These are phyloP conservation scores for Metschnikowia arizonensis DNA, from an alignment of 805 yeast species.

Conservation along the genomic window DNA sequence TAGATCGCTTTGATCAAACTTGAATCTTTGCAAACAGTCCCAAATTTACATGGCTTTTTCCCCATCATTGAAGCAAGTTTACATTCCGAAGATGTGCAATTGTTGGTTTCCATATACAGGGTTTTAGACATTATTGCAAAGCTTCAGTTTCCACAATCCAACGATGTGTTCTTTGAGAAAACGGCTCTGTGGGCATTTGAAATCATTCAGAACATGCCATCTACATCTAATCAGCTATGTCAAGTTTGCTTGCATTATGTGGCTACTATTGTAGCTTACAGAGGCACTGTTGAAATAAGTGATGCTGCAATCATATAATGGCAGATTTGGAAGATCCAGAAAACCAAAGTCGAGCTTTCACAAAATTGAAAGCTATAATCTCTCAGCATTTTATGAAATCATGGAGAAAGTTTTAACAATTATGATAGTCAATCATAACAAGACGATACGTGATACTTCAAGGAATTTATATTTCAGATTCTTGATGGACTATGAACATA, in stretches of 20 bases:
- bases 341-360: conserved; percentile 83
- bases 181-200: conserved; percentile 59
- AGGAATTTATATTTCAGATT: conserved; percentile 81
- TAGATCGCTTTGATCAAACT: conserved; percentile 67
- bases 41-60: conserved; percentile 65
- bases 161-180: conserved; percentile 49
- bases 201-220: conserved; percentile 69
- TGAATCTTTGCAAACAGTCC: conserved; percentile 52
- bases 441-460: conserved; percentile 77
- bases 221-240: conserved; percentile 72
- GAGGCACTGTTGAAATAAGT: conserved; percentile 59
- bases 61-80: conserved; percentile 65
- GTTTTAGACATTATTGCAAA: conserved; percentile 57
- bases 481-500: conserved; percentile 91
- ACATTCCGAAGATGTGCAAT: conserved; percentile 67
- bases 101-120: conserved; percentile 63
- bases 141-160: conserved; percentile 56
- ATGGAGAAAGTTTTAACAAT: conserved; percentile 77
- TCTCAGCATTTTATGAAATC: conserved; percentile 71
- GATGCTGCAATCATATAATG: conserved; percentile 66
- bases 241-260: conserved; percentile 76
- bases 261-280: conserved; percentile 67
- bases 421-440: conserved; percentile 85
- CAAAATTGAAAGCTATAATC: conserved; percentile 74
- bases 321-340: conserved; percentile 91